These are phyloP conservation scores for Fusarium newnesense DNA, from an alignment of 2,329 filamentous ascomycete species.

Conservation along the genomic window DNA sequence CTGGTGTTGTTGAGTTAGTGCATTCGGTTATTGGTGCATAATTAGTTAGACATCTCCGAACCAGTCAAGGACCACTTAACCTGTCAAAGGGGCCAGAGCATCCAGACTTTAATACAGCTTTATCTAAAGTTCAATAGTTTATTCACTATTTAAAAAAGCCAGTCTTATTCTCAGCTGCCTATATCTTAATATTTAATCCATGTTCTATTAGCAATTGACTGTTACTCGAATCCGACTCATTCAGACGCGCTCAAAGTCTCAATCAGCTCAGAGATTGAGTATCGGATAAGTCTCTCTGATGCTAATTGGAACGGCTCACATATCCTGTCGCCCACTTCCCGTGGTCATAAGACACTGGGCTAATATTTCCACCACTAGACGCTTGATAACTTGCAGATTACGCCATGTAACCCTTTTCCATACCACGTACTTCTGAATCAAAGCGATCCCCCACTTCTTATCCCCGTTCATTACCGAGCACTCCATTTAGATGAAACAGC, in stretches of 20 bases:
- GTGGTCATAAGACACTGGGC: neutral
- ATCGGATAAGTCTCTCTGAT: neutral
- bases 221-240: accelerated
- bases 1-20: neutral
- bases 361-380: neutral
- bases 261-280: neutral
- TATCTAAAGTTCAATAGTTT: neutral
- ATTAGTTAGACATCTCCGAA: neutral
- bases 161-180: neutral
- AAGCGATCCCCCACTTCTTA: neutral
- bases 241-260: too few species aligned
- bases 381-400: neutral
- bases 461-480: neutral
- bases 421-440: neutral
- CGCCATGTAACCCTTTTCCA: neutral
- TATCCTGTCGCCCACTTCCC: neutral
- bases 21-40: neutral
- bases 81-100: neutral
- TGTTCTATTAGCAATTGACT: accelerated
- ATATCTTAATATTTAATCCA: neutral
- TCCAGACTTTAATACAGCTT: neutral
- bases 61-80: neutral
- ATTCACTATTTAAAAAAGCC: neutral
- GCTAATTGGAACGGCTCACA: neutral
- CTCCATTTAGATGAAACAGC: neutral